Evolutionary conservation across 2,329 filamentous ascomycete genomes (phyloP).

Genomic region (Ceratocystis destructans): DNA sequence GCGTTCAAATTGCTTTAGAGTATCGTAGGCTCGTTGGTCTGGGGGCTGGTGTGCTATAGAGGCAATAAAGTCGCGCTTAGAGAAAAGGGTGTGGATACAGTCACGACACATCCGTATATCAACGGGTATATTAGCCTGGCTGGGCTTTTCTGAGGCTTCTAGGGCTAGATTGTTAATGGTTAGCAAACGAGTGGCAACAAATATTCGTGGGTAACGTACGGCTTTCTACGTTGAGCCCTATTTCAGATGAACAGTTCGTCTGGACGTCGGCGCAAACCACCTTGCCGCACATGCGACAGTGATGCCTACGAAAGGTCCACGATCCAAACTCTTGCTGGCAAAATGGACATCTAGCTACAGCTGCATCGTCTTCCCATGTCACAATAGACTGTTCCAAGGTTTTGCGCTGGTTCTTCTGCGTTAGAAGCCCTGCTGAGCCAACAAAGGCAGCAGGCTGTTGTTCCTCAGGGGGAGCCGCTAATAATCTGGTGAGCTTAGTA

Average conservation of each 20-base stretch:
- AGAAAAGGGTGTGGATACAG: slow-evolving; percentile 52
- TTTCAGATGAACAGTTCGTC: slow-evolving; percentile 72
- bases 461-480: slow-evolving; percentile 62
- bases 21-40: slow-evolving; percentile 69
- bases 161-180: slow-evolving; percentile 14
- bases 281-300: slow-evolving; percentile 84
- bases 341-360: slow-evolving; percentile 71
- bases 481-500: slow-evolving; percentile 72
- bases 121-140: slow-evolving; percentile 44
- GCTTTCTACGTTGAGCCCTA: slow-evolving; percentile 62
- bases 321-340: slow-evolving; percentile 91
- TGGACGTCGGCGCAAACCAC: slow-evolving; percentile 82
- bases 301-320: slow-evolving; percentile 85
- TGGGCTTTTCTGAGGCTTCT: slow-evolving; percentile 32
- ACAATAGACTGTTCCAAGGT: slow-evolving; percentile 81
- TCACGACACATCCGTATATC: slow-evolving; percentile 88
- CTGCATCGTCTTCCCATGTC: slow-evolving; percentile 83
- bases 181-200: not conserved
- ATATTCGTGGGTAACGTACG: slow-evolving; percentile 25
- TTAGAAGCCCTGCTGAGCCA: slow-evolving; percentile 42
- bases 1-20: slow-evolving; percentile 71
- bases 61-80: slow-evolving; percentile 61
- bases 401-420: slow-evolving; percentile 64
- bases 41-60: slow-evolving; percentile 54
- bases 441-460: slow-evolving; percentile 33